Conservation (phyloP, 371 early-diverging fungal species). For the Mucor velutinosus region DNA sequence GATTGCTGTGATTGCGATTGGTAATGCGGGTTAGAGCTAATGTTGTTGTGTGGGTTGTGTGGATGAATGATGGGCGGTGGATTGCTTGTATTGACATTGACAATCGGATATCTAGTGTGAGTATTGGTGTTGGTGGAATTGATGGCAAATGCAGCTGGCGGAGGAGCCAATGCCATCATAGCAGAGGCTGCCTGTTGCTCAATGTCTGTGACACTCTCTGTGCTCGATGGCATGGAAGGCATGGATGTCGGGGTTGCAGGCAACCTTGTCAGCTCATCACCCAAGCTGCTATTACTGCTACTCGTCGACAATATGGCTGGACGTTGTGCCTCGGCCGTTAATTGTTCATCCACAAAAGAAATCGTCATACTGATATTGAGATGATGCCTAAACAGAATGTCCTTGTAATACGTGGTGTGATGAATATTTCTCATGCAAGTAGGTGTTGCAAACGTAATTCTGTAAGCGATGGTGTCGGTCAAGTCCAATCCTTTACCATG, state of each 20-base stretch:
- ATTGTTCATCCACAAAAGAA: conserved; percentile 26
- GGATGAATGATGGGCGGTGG: conserved; percentile 4
- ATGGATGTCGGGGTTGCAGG: background rate
- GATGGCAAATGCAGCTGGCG: conserved; percentile 18
- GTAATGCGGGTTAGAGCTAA: background rate
- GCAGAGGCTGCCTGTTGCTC: conserved; percentile 16
- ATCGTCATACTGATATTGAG: conserved; percentile 30
- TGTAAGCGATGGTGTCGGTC: conserved; percentile 30
- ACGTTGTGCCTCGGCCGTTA: background rate
- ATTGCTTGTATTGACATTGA: background rate
- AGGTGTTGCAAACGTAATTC: conserved; percentile 37
- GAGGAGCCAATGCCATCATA: conserved; percentile 4
- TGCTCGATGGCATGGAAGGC: background rate
- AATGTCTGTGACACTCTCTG: conserved; percentile 1
- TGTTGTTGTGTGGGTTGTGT: conserved; percentile 4
- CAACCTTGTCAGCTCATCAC: background rate
- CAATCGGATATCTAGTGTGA: conserved; percentile 12
- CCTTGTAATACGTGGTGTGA: conserved; percentile 39
- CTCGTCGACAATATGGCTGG: conserved; percentile 5
- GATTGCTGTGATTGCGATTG: conserved; percentile 18
- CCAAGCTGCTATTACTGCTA: conserved; percentile 19
- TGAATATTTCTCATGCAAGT: conserved; percentile 36
- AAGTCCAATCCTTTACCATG: conserved; percentile 25
- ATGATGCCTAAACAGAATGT: conserved; percentile 33
- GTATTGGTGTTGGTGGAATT: conserved; percentile 14